Evolutionary conservation across 2,329 filamentous ascomycete genomes (phyloP), one percentile per base, ranked within the genome.

Genomic region (Pleomassaria siparia): DNA sequence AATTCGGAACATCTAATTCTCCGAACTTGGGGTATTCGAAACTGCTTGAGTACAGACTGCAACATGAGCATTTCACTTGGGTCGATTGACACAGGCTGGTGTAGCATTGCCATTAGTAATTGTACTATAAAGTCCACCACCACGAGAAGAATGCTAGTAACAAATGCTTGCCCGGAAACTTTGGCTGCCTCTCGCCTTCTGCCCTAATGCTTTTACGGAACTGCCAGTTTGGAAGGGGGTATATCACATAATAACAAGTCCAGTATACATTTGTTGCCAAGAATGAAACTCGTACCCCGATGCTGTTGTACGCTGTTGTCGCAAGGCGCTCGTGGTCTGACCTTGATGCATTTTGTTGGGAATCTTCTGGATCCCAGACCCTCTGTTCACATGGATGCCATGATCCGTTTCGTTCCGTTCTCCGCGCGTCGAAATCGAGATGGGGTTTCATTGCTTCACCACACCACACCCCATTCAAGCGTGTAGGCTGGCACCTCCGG

Each of bases 401-500:
- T 51, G 40, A 42, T 47, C 18, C 39, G n/a, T 43, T 49, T 49
- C 52, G 44, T 53, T 29, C 51, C 53, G 45, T 51, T 47, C 51
- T 49, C 40, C 53, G 50, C 40, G 43, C 50, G 41, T 47, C 43
- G 28, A 42, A 51, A 48, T 40, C 32, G 43, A n/a, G 29, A 40
- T 43, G n/a, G 7, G 2, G 15, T 28, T 18, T 56, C 46, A 32
- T 59, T 32, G 49, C 44, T 40, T 43, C 6, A 35, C 20, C 32
- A 16, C 9, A 16, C 9, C 16, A 7, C 4, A 20, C 51, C 36
- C 51, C 42, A 49, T 59, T 66, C 66, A 83, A 53, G 74, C 77
- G 59, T 77, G 80, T 57, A 84, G 62, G 64, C 82, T 87, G 26
- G 92, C 94, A 47, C 94, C 94, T 46, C 91, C 94, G 46, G 89